phyloP scores from a whole-genome alignment of 352 stramenopile genomes.

The Phytophthora pistaciae region DNA sequence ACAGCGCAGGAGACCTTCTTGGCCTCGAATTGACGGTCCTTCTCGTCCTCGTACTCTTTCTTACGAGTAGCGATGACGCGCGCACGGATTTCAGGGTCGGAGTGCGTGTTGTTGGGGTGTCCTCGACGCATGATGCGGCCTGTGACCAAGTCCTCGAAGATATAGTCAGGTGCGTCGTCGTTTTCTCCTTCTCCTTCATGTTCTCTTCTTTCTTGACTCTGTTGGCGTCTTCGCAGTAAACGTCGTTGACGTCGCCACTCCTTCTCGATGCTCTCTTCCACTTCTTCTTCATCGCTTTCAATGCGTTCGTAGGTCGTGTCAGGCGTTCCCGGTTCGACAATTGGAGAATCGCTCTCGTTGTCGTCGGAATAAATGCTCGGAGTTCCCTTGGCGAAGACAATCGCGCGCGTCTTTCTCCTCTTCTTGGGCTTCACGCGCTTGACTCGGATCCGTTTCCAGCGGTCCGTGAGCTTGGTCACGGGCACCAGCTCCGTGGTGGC shows the following conservation, averaged over 20 bases:
- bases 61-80: slow-evolving; percentile 55
- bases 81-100: slow-evolving; percentile 36
- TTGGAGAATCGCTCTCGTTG: slow-evolving; percentile 18
- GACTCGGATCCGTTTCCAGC: slow-evolving; percentile 72
- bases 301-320: slow-evolving; percentile 44
- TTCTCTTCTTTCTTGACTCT: slow-evolving; percentile 4
- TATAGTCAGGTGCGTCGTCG: slow-evolving; percentile 40
- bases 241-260: slow-evolving; percentile 30
- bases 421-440: slow-evolving; percentile 38
- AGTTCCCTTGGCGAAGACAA: slow-evolving; percentile 56
- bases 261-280: slow-evolving; percentile 33
- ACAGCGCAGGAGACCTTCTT: slow-evolving; percentile 67
- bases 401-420: slow-evolving; percentile 45
- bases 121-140: slow-evolving; percentile 45
- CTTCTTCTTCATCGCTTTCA: slow-evolving; percentile 44
- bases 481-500: slow-evolving; percentile 57
- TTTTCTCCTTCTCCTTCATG: slow-evolving; percentile 3
- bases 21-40: slow-evolving; percentile 44
- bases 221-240: slow-evolving; percentile 14
- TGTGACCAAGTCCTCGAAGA: slow-evolving; percentile 70
- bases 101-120: slow-evolving; percentile 27
- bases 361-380: slow-evolving; percentile 21
- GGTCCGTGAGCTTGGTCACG: slow-evolving; percentile 64
- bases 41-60: slow-evolving; percentile 40
- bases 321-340: slow-evolving; percentile 33